Evolutionary conservation across 2,329 filamentous ascomycete genomes (phyloP).

Genomic region (Escovopsis sp.): DNA sequence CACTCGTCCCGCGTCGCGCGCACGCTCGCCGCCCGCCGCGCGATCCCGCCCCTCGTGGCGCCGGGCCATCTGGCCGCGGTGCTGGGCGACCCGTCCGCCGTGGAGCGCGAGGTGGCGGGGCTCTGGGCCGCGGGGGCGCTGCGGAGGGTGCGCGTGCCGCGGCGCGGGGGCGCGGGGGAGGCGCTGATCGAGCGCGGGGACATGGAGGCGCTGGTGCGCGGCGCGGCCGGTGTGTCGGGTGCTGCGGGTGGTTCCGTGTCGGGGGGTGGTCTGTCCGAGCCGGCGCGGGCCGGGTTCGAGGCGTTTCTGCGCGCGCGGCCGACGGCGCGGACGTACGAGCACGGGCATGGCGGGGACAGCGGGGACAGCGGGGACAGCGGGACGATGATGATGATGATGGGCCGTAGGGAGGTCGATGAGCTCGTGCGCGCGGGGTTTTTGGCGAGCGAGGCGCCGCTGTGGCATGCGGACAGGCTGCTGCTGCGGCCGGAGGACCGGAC

Average conservation of each 20-base stretch:
- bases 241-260: constrained; percentile 38
- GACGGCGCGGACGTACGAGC: too few species aligned
- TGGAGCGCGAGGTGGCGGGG: constrained; percentile 53
- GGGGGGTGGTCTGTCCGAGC: constrained; percentile 26
- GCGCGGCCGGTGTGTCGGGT: constrained; percentile 20
- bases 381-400: constrained; percentile 23
- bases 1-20: constrained; percentile 47
- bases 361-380: too few species aligned
- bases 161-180: constrained; percentile 47
- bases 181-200: constrained; percentile 45
- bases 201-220: constrained; percentile 34
- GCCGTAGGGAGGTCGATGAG: constrained; percentile 33
- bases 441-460: constrained; percentile 27
- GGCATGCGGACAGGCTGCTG: constrained; percentile 22
- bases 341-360: too few species aligned
- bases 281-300: not conserved
- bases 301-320: too few species aligned
- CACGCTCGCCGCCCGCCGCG: constrained; percentile 44
- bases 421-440: constrained; percentile 55
- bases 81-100: constrained; percentile 44
- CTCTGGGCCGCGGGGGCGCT: constrained; percentile 42
- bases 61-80: constrained; percentile 52
- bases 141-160: constrained; percentile 47
- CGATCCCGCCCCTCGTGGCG: constrained; percentile 49
- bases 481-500: constrained; percentile 38